Evolutionary conservation across 345 rosid species (phyloP), one percentile per base, ranked within the genome.

Genomic region (Gossypium anomalum): DNA sequence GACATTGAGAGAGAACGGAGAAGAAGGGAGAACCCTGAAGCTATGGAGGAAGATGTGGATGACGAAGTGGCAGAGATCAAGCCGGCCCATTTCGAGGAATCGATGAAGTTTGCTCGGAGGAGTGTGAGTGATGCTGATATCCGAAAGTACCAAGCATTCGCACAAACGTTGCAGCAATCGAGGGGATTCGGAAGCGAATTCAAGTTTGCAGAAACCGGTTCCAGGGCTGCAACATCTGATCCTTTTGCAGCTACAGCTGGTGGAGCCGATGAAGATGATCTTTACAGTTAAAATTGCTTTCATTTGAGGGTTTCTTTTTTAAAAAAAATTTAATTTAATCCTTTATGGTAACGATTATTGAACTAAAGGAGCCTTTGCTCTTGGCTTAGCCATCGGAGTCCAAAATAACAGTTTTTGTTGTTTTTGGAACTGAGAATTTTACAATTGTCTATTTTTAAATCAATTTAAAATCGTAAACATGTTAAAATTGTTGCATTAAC

Each of bases 121-220:
- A 59, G 63, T 4, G 63, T 59, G n/a, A 60, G 41, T 1, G 64
- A 60, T 27, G 64, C 64, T 2, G 98, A 92, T 75, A 92, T 94
- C 53, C 88, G 97, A 75, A 92, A 94, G 76, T 94, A 94, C 81
- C 97, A 94, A 81, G 91, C 97, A 14, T 94, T 94, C 84, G 97
- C 98, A 48, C 98, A 94, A 78, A 94, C 98, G 2, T 72, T 94
- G 81, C 98, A 94, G 79, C 98, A 94, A 59, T 94, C 98, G 0
- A 87, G 97, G 82, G 98, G 98, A 25, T 83, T 94, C 27, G 97
- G 98, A 67, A 61, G 82, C 2, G 97, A 92, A 72, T 94, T 94
- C 74, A 89, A 92, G 84, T 94, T 94, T 71, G 19, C 93, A 2
- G 85, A 91, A 2, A 66, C 89, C 0, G 75, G 84, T 8, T 48